Evolutionary conservation across 257 asterid species (phyloP), one percentile per base, ranked within the genome.

Genomic region (Fraxinus excelsior): DNA sequence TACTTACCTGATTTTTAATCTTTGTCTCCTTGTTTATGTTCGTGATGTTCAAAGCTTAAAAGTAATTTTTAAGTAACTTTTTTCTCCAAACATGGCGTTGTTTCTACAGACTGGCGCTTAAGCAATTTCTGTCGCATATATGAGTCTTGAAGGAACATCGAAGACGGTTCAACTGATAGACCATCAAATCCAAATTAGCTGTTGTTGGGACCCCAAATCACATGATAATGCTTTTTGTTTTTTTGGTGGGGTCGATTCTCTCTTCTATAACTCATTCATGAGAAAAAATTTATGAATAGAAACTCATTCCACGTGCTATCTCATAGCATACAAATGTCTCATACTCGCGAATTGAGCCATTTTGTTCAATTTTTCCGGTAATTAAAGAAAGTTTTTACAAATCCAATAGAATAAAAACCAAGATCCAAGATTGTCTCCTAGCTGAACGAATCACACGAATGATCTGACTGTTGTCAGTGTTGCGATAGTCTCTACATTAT

Each of bases 221-320:
- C 71, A 62, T 70, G 76, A 37, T 21, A 67, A 69, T 69, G 70
- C 21, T 28, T 38, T 75, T 14, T 67, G 5, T n/a, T 46, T 19
- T 68, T 34, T 67, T 29, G 62, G 37, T 67, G 67, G 73, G 25
- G 25, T 21, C 31, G 74, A 76, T 70, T 67, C 67, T 44, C 74
- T 8, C 28, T 67, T 67, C 25, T 18, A 1, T 77, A 37, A 74
- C 44, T 72, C 64, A 18, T 18, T 53, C 67, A 26, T 21, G 8
- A 8, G 26, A 21, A 42, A 42, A 19, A 3, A 46, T 14, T 46
- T 16, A 46, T 14, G 56, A 3, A 0, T 73, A 42, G 21, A 42
- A 62, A 74, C 28, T 35, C 8, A 0, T 42, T 35, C 51, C 31
- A 18, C 25, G 25, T 5, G 7, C 0, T 18, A 5, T 19, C 25